These are phyloP conservation scores for Amphichorda felina DNA, from an alignment of 2,329 filamentous ascomycete genomes.

Conservation along the genomic window DNA sequence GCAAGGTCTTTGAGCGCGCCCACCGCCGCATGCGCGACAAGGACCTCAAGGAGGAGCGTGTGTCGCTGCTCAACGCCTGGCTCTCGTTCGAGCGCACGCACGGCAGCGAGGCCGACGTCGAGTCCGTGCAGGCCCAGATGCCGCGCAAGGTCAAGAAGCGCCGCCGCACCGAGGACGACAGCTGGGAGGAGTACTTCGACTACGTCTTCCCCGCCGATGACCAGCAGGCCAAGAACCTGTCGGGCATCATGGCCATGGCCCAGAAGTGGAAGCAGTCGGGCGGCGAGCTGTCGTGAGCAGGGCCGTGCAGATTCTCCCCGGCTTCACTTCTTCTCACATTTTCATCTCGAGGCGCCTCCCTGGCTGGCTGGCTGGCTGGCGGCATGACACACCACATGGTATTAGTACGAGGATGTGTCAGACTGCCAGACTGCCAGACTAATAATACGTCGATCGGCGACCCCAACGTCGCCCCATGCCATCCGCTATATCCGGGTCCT, in stretches of 20 bases:
- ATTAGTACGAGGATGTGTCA: too few relatives aligned
- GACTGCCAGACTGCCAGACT: too few relatives aligned
- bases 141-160: conserved; percentile 86
- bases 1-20: conserved; percentile 74
- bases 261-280: conserved; percentile 72
- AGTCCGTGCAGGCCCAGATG: conserved; percentile 85
- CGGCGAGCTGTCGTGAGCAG: conserved; percentile 16
- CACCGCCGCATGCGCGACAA: conserved; percentile 80
- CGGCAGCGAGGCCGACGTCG: conserved; percentile 62
- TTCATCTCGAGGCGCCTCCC: background rate
- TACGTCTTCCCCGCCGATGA: conserved; percentile 97
- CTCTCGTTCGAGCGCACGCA: conserved; percentile 83
- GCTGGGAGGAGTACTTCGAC: conserved; percentile 89
- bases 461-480: too few relatives aligned
- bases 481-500: too few relatives aligned
- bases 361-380: too few relatives aligned
- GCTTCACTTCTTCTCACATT: background rate
- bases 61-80: conserved; percentile 84
- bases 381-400: too few relatives aligned
- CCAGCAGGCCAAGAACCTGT: conserved; percentile 70
- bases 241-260: conserved; percentile 74
- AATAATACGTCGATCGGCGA: too few relatives aligned
- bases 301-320: too few relatives aligned
- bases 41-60: conserved; percentile 88
- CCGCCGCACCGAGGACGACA: conserved; percentile 71